Base-by-base conservation (phyloP, 176 grass and related monocot genomes). In the Musa beccarii region DNA sequence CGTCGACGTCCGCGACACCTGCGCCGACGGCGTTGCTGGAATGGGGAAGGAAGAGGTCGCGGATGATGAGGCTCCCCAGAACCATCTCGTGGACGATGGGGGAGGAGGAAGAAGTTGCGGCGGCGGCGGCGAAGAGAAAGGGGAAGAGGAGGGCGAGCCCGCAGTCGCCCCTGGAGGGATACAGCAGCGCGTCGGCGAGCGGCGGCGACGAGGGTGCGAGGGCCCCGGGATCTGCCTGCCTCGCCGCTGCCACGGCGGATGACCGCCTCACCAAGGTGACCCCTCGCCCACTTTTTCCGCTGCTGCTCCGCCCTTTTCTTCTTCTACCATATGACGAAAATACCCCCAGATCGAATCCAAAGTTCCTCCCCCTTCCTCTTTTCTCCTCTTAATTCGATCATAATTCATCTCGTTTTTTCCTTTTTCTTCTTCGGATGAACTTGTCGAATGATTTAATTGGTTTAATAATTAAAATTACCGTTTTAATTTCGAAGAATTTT, bases 131-230 rank as follows among this genome's bases (percentile, higher is more conserved):
- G 62, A 34, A 28, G 0, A 20, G 79, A 67, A 71, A 23, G 7
- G 19, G 65, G 64, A 65, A 76, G 72, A 75, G 71, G 1, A 79
- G 81, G 0, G 81, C 81, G 56, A 92, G 89, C 81, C 89, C 89
- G 12, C 59, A 82, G 11, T 89, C 89, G 0, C 89, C 89, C 0
- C 76, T 92, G 0, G 86, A 92, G 66, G 84, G 78, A 22, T 82
- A 73, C 0, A 81, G 78, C 74, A 79, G 75, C 75, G 79, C 81
- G 72, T 89, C 89, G 2, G 81, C 83, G 9, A 92, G 89, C 84
- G 83, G 81, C 81, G 84, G 81, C 59, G 85, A 91, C 82, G 85
- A 91, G 54, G 82, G 85, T 14, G 79, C 51, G 73, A 56, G 24
- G 72, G 72, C 15, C 2, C 5, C 19, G 52, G 57, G 20, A 56